Evolutionary conservation across 108 stramenopile species (phyloP).

Genomic region (Mayamaea pseudoterrestris): DNA sequence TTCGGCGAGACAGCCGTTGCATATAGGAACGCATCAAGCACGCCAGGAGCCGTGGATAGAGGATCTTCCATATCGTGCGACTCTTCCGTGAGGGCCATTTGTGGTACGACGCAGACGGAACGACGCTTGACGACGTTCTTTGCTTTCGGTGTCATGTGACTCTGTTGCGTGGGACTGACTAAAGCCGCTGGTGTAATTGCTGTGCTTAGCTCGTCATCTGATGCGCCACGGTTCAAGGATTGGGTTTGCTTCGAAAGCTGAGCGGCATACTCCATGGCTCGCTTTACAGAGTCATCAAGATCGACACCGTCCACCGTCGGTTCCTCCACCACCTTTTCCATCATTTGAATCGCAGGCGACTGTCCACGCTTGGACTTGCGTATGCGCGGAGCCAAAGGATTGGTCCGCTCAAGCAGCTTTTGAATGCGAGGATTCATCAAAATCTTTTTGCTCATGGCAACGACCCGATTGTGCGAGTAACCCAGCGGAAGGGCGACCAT

Average conservation of each 20-base stretch:
- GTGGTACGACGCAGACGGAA: no score
- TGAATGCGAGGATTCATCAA: conserved; percentile 34
- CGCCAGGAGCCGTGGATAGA: not conserved
- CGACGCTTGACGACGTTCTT: no score
- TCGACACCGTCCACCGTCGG: not conserved
- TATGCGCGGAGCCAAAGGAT: conserved; percentile 13
- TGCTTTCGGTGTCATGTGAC: no score
- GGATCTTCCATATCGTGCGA: not conserved
- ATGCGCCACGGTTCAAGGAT: not conserved
- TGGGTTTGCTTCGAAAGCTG: not conserved
- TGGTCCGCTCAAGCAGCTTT: conserved; percentile 19
- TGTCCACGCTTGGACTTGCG: not conserved
- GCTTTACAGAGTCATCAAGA: not conserved
- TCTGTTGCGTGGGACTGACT: no score
- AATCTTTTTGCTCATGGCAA: conserved; percentile 24
- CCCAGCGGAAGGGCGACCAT: conserved; percentile 43
- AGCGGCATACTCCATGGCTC: not conserved
- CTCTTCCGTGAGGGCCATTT: no score
- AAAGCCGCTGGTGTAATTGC: no score
- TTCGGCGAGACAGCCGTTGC: no score
- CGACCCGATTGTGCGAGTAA: conserved; percentile 19
- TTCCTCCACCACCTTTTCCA: not conserved
- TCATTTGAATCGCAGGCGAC: not conserved
- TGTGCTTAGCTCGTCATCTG: no score
- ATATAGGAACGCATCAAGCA: not conserved